Base-by-base conservation (phyloP, 305 asterid species). In the Solanum hybrid region DNA sequence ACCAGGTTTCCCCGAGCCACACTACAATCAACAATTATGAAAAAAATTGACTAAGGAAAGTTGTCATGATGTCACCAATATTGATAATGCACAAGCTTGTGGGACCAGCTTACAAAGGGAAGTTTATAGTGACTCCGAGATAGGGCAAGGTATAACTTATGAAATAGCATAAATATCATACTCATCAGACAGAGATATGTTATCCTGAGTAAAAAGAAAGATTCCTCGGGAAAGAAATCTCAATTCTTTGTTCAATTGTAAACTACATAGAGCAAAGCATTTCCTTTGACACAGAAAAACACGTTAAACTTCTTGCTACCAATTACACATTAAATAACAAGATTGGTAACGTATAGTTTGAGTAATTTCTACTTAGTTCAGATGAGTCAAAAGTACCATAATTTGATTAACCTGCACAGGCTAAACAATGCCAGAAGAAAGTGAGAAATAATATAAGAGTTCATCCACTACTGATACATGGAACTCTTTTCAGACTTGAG, bases 1-100 rank as follows among this genome's bases (percentile, higher is more conserved):
- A 87, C 91, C 91, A 96, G 91, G 85, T 90, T 84, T 92, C 90
- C 89, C 89, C 91, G 94, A 91, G 97, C 95, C 67, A 95, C 89
- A 94, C 99, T 97, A 95, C 89, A 76, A 90, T 89, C 90, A 64
- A 90, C 82, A 83, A 93, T 87, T 78, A 96, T 34, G 39, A 35
- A 51, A 83, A 89, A 51, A 51, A 34, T 57, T 57, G 57, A 88
- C 37, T 5, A 35, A 51, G 51, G 61, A 26, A 89, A 77, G 86
- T 88, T 88, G 64, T 11, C 74, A 31, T 40, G 86, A 12, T 39
- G 42, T 75, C 71, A 88, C 73, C 90, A 88, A 31, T 7, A 76
- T 33, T 57, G 75, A 77, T 42, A 64, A 51, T 42, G 35, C 36
- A 51, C 75, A 77, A 88, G 46, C 76, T 84, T 85, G 88, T 46